These are phyloP conservation scores for Paraphoma sp. DNA, from an alignment of 2,329 filamentous ascomycete genomes.

Conservation along the genomic window DNA sequence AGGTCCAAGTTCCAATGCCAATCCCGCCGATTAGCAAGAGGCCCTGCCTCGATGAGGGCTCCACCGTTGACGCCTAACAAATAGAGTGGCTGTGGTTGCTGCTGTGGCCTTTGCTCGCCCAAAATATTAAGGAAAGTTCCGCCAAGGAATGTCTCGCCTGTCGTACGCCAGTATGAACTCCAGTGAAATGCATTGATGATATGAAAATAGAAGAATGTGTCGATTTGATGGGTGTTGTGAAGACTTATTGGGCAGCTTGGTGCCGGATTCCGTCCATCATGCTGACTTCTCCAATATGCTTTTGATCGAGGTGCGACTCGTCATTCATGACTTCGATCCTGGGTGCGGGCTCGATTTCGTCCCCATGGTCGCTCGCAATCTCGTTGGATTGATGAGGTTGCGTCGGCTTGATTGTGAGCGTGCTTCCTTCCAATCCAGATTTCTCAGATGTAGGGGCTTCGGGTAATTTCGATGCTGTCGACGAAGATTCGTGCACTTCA, in stretches of 20 bases:
- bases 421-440: conserved; percentile 29
- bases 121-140: too few species aligned
- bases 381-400: background rate
- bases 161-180: background rate
- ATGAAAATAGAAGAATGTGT: background rate
- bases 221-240: background rate
- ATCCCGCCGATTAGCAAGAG: too few species aligned
- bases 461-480: background rate
- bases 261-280: conserved; percentile 34
- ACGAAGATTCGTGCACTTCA: background rate
- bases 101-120: too few species aligned
- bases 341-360: conserved; percentile 36
- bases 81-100: too few species aligned
- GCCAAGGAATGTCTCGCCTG: too few species aligned
- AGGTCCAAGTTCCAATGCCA: too few species aligned
- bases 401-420: conserved; percentile 35
- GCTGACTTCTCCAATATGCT: conserved; percentile 43
- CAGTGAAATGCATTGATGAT: background rate
- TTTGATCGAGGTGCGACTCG: conserved; percentile 35
- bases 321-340: conserved; percentile 28
- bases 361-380: conserved; percentile 8
- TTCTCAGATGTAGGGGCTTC: background rate
- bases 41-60: too few species aligned
- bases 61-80: too few species aligned
- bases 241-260: conserved; percentile 39